Evolutionary conservation across 2,329 filamentous ascomycete genomes (phyloP), one percentile per base, ranked within the genome.

Genomic region (Colletotrichum musicola): DNA sequence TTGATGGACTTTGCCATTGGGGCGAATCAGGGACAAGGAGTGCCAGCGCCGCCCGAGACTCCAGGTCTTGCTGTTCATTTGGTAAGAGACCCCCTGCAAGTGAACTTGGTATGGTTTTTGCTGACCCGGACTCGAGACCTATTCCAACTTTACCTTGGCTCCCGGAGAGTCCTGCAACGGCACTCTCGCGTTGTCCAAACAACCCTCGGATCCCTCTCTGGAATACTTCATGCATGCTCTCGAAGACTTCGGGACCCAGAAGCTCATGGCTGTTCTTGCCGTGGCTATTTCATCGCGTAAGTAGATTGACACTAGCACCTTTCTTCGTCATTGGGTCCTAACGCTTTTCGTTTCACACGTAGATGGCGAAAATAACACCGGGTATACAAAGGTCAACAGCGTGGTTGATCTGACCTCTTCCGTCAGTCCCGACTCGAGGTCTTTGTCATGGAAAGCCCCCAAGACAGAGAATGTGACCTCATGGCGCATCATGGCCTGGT

Each of bases 1-100:
- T 46, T 65, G 4, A 62, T 76, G 22, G 74, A 75, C 56, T 71
- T 75, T 42, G 69, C 73, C 6, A 49, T 76, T 7, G 75, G 73
- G 0, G 64, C 73, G 1, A 73, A 73, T 46, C 72, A 74, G 20
- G 74, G 64, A 7, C 62, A 69, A 4, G 74, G 75, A 27, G 73
- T 75, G 30, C 75, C 74, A 0, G 66, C 73, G 13, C 51, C 58
- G 1, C 61, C 70, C 3, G 70, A 68, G 42, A 70, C 70, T 9
- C 56, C 46, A 4, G 72, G 71, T 9, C 60, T 74, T 13, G 72
- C 72, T 4, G 66, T 69, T 47, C 71, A 74, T 53, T 59, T 74
- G 9, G 71, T 74, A 9, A 70, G 69, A 27, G 62, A 66, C 4
- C 53, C 58, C 27, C 68, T 35, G 30, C 30, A 9, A 40, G 12